Base-by-base conservation (phyloP, 768 basidiomycete genomes). In the Lactarius trivialis region DNA sequence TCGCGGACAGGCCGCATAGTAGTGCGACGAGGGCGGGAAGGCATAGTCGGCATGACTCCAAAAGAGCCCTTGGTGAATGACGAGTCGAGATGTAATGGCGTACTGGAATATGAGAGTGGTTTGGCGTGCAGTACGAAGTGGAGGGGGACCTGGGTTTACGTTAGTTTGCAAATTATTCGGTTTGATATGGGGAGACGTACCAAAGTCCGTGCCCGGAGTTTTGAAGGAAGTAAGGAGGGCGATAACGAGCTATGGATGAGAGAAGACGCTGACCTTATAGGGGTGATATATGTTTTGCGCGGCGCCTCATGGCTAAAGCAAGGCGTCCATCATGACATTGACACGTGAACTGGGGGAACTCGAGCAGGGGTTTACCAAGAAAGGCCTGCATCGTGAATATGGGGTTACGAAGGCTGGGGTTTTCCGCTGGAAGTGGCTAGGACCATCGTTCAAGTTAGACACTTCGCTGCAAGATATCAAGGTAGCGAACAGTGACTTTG, bases 291-390 rank as follows among this genome's bases (percentile, higher is more conserved):
- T 55, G 56, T 59, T 58, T 51, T 37, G 39, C 37, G 19, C 32
- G 32, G n/a, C 39, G 57, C 65, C 65, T 65, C 65, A 56, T 64
- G 65, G 50, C 12, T 36, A 56, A 55, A 24, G 56, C 63, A 56
- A 65, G 65, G 63, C 58, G 63, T 60, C 41, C 58, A 66, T 63
- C 58, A 66, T 63, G 56, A 34, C 34, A 52, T 33, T 59, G 39
- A 55, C 63, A 64, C 63, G 63, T 64, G 63, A 55, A 64, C 30
- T 9, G 19, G 43, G 55, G 12, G 49, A 64, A 60, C 36, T 17
- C 28, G 30, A 34, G 7, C 24, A 5, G 19, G 26, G n/a, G n/a
- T n/a, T 32, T n/a, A 34, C 21, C 54, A 41, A n/a, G 34, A 37
- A 55, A 39, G 28, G 51, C 36, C 28, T 5, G 28, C 37, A 28